These are phyloP conservation scores for Leccinum rimulosum DNA, from an alignment of 768 basidiomycete genomes.

Conservation along the genomic window DNA sequence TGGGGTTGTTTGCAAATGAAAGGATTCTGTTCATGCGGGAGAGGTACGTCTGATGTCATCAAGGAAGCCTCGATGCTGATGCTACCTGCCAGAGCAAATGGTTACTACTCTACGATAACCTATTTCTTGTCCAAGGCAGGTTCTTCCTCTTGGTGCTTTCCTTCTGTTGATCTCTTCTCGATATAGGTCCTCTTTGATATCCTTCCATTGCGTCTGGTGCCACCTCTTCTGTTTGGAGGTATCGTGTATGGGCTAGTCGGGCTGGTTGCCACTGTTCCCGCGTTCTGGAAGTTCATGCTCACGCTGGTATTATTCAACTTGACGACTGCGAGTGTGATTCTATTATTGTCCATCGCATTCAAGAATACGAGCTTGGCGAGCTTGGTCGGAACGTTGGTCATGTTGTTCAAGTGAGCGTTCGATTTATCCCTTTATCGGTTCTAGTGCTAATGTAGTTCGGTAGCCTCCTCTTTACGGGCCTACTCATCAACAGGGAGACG, in stretches of 20 bases:
- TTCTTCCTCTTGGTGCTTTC: neutral
- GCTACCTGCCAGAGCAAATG: slow-evolving; percentile 70
- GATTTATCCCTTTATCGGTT: slow-evolving; percentile 1
- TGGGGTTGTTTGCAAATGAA: slow-evolving; percentile 93
- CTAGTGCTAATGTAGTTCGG: slow-evolving; percentile 2
- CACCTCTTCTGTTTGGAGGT: slow-evolving; percentile 92
- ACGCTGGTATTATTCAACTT: slow-evolving; percentile 95
- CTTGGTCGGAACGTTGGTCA: slow-evolving; percentile 89
- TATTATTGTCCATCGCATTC: slow-evolving; percentile 88
- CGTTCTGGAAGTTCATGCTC: slow-evolving; percentile 99
- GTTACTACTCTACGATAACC: slow-evolving; percentile 95
- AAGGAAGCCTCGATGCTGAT: neutral
- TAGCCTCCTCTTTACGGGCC: slow-evolving; percentile 92
- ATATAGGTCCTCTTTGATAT: slow-evolving; percentile 90
- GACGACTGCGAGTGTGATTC: slow-evolving; percentile 88
- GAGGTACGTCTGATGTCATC: slow-evolving; percentile 48
- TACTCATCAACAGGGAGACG: slow-evolving; percentile 91
- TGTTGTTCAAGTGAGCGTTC: slow-evolving; percentile 92
- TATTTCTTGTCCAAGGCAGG: slow-evolving; percentile 92
- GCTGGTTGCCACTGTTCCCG: slow-evolving; percentile 83
- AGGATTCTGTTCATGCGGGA: slow-evolving; percentile 98
- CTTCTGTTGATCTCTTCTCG: neutral
- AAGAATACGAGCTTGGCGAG: slow-evolving; percentile 86
- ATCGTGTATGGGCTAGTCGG: slow-evolving; percentile 96
- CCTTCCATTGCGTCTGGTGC: slow-evolving; percentile 89